A percentile compares a stretch with the other conserved stretches of the same genome.
These are phyloP conservation scores for Albizia julibrissin DNA, from an alignment of 306 rosid genomes.

Conservation along the genomic window DNA sequence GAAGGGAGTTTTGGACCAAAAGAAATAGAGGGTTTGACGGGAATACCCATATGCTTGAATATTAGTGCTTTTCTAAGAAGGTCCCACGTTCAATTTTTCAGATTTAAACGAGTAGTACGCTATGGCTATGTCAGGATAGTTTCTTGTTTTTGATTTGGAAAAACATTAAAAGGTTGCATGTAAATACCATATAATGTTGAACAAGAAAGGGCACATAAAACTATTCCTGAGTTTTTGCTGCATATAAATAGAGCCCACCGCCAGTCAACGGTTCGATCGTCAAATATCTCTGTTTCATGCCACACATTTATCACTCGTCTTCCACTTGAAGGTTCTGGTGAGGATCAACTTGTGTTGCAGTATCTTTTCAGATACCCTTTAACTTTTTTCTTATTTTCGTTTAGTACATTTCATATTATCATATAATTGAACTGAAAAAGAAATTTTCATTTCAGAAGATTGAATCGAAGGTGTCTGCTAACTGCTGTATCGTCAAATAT, in stretches of 20 bases:
- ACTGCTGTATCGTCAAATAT: background rate
- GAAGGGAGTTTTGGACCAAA: background rate
- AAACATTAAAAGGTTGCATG: background rate
- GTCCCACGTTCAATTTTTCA: background rate
- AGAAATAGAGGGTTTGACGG: background rate
- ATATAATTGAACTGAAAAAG: background rate
- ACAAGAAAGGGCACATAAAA: background rate
- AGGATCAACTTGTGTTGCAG: no score
- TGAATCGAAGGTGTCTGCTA: no score
- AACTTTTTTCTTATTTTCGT: background rate
- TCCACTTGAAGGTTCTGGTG: no score
- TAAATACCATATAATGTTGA: background rate
- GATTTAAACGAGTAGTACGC: background rate
- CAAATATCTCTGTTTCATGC: background rate
- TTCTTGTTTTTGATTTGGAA: conserved; percentile 36
- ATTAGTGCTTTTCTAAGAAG: background rate
- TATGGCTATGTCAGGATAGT: no score
- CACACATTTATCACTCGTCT: no score
- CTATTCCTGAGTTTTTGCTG: conserved; percentile 12
- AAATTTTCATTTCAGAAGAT: no score
- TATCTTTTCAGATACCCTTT: background rate
- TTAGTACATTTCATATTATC: background rate
- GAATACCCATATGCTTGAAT: conserved; percentile 10
- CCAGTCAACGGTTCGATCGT: conserved; percentile 6
- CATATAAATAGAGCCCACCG: conserved; percentile 33